These are phyloP conservation scores for Trichoderma koningiopsis DNA, from an alignment of 2,329 filamentous ascomycete genomes.

Conservation along the genomic window DNA sequence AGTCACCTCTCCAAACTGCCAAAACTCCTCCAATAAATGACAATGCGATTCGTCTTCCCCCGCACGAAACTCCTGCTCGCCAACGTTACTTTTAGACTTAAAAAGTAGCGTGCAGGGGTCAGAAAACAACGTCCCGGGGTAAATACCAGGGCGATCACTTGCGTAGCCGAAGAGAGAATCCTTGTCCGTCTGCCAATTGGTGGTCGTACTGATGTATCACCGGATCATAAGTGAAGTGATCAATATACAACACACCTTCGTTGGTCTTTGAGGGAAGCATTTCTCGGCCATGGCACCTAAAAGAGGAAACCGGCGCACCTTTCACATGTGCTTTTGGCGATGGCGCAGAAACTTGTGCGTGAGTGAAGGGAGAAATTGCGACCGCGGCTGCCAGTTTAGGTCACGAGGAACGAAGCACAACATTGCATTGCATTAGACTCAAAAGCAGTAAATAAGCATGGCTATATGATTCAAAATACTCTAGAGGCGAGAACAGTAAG, in stretches of 20 bases:
- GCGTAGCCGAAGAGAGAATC: background rate
- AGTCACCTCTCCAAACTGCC: background rate
- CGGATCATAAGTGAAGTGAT: background rate
- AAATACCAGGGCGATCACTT: background rate
- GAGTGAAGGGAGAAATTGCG: background rate
- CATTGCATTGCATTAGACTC: background rate
- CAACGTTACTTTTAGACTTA: conserved; percentile 18
- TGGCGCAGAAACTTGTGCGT: background rate
- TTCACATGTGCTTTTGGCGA: background rate
- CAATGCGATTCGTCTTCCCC: background rate
- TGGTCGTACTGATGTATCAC: background rate
- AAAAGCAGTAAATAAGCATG: background rate
- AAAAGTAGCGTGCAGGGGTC: background rate
- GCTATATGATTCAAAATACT: background rate
- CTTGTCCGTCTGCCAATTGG: background rate
- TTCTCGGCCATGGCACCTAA: background rate
- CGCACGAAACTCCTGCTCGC: background rate
- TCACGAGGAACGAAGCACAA: background rate
- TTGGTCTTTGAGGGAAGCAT: background rate
- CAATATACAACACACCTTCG: background rate
- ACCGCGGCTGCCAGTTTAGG: background rate
- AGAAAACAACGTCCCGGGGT: background rate
- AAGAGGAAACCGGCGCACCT: background rate
- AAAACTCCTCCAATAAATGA: background rate
- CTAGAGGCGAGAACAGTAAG: background rate